Evolutionary conservation across 495 filamentous ascomycete species (phyloP), one percentile per base, ranked within the genome.

Genomic region (Pyrenula aspistea): DNA sequence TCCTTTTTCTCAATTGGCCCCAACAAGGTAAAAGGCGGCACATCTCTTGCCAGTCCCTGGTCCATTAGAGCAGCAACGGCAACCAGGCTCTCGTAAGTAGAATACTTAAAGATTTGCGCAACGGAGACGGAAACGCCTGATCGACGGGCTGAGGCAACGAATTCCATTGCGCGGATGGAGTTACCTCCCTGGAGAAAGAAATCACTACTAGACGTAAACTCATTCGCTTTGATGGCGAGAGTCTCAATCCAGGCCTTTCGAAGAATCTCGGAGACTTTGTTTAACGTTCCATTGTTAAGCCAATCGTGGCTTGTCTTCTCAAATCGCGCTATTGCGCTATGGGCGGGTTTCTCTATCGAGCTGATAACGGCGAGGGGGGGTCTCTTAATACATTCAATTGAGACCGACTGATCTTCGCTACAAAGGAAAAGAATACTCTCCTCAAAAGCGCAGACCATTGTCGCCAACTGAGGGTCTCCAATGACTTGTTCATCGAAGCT

Each of bases 141-240:
- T 0, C 71, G 65, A 24, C 71, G 62, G 22, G 74, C 73, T n/a
- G 71, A 73, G 2, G 75, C 71, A 0, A 81, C 77, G 2, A 81
- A 70, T 25, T 74, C 73, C 71, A 82, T 82, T 3, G 78, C 77
- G n/a, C 71, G 68, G 53, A 81, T 73, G 1, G 79, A 82, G 55
- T 81, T 77, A 47, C 78, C 79, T 48, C 78, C 78, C 15, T 81
- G 65, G 2, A 68, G 67, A 53, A 81, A 81, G 65, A 82, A 81
- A 57, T 42, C 31, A 42, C 15, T 42, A 15, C 31, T 4, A 42
- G 31, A n/a, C n/a, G n/a, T n/a, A n/a, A n/a, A n/a, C n/a, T 59
- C 62, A 51, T 70, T 57, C 12, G 70, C 56, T 2, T 61, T 53
- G 2, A 60, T 61, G n/a, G n/a, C n/a, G n/a, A n/a, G n/a, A n/a